Conservation (phyloP, 345 rosid genomes). For the Citrus trifoliata region DNA sequence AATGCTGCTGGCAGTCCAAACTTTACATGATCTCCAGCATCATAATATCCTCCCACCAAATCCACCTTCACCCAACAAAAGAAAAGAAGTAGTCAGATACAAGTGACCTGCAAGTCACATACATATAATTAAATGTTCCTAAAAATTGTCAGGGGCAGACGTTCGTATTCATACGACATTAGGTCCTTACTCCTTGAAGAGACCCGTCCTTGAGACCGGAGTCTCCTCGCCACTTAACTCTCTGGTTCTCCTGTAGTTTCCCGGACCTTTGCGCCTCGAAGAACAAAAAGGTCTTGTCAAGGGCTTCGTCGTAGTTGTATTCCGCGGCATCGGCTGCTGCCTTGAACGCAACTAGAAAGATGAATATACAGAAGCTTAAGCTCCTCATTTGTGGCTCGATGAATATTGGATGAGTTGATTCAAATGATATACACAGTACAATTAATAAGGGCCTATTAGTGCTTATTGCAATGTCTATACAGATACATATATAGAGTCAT, state of each 20-base stretch:
- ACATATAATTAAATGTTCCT: too few relatives aligned
- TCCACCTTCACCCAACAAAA: slow-evolving; percentile 44
- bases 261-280: slow-evolving; percentile 74
- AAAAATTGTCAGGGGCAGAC: too few relatives aligned
- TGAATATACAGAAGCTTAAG: slow-evolving; percentile 11
- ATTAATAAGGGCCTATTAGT: background rate
- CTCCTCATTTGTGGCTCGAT: slow-evolving; percentile 6
- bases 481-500: too few relatives aligned
- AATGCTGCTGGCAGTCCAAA: slow-evolving; percentile 92
- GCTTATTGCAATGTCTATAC: background rate
- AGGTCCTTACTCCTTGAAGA: slow-evolving; percentile 35
- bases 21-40: slow-evolving; percentile 92
- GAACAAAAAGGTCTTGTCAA: slow-evolving; percentile 62
- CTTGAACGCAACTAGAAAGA: slow-evolving; percentile 20
- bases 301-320: slow-evolving; percentile 49
- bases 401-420: background rate
- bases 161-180: too few relatives aligned
- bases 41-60: slow-evolving; percentile 88
- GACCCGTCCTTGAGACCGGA: slow-evolving; percentile 63
- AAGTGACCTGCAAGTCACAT: too few relatives aligned
- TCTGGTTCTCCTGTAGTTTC: slow-evolving; percentile 38
- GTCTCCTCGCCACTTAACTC: slow-evolving; percentile 62
- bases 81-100: background rate
- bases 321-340: slow-evolving; percentile 25
- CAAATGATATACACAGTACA: background rate